These are phyloP conservation scores for Drosera spatulata DNA, from an alignment of 179 eudicot genomes.

Conservation along the genomic window DNA sequence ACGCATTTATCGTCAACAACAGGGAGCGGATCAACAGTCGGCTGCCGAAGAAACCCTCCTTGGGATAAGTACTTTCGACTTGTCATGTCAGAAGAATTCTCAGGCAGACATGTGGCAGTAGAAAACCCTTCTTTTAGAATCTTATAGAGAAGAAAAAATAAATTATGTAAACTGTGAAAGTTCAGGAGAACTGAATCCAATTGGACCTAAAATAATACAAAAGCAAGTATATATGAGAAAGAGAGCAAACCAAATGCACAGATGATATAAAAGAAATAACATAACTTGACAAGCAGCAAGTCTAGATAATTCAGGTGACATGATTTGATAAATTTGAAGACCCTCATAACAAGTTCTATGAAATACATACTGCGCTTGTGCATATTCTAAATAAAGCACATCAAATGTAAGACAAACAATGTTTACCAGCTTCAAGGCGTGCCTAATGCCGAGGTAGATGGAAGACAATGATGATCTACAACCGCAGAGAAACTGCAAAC, in stretches of 20 bases:
- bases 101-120: constrained; percentile 18
- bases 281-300: background rate
- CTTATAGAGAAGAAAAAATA: constrained; percentile 90
- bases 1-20: constrained; percentile 15
- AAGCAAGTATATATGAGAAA: constrained; percentile 7
- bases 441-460: constrained; percentile 53
- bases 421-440: constrained; percentile 76
- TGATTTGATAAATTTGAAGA: background rate
- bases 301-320: background rate
- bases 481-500: constrained; percentile 85
- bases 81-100: constrained; percentile 27
- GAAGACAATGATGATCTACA: constrained; percentile 55
- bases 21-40: constrained; percentile 31
- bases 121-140: constrained; percentile 64
- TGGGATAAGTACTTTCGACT: constrained; percentile 49
- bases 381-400: background rate
- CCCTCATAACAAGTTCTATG: background rate
- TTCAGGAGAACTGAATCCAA: constrained; percentile 57
- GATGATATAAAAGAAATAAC: background rate
- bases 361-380: background rate
- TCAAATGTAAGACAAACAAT: constrained; percentile 1
- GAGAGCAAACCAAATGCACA: background rate
- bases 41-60: constrained; percentile 84
- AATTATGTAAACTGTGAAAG: constrained; percentile 78
- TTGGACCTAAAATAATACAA: constrained; percentile 48